Conservation (phyloP, 2,329 filamentous ascomycete species). For the Calycina herbarum region DNA sequence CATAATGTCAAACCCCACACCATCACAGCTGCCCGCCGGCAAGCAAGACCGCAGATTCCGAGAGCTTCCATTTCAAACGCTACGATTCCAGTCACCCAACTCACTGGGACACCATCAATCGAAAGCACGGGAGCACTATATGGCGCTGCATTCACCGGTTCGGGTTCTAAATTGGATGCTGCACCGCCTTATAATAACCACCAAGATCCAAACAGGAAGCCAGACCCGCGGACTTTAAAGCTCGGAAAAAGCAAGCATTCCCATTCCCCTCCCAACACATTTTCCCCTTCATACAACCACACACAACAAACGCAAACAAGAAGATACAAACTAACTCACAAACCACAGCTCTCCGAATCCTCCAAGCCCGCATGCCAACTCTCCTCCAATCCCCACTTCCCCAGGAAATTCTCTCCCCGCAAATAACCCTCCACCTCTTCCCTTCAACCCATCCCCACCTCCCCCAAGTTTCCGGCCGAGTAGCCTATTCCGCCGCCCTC, state of each 20-base stretch:
- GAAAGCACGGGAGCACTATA: conserved; percentile 29
- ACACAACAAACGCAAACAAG: neutral
- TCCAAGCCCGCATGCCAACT: conserved; percentile 66
- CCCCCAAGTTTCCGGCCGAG: conserved; percentile 84
- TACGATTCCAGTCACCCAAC: conserved; percentile 30
- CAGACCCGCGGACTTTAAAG: conserved; percentile 60
- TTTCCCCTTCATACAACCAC: neutral
- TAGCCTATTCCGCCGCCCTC: conserved; percentile 88
- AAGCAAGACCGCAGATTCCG: conserved; percentile 12
- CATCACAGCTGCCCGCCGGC: conserved; percentile 13
- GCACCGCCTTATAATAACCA: conserved; percentile 12
- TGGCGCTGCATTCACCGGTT: conserved; percentile 48
- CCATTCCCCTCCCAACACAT: neutral
- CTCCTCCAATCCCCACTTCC: conserved; percentile 67
- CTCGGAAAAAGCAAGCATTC: conserved; percentile 38
- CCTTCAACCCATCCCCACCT: conserved; percentile 82
- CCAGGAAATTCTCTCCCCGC: conserved; percentile 73
- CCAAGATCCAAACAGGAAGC: conserved; percentile 33
- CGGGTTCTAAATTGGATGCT: conserved; percentile 27
- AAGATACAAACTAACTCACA: conserved; percentile 14
- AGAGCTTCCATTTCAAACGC: conserved; percentile 21
- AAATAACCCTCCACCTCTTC: conserved; percentile 70
- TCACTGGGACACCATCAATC: conserved; percentile 11
- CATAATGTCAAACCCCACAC: conserved; percentile 26
- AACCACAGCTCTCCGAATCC: conserved; percentile 57